Base-by-base conservation (phyloP, 352 stramenopile genomes). In the Saprolegnia parasitica region DNA sequence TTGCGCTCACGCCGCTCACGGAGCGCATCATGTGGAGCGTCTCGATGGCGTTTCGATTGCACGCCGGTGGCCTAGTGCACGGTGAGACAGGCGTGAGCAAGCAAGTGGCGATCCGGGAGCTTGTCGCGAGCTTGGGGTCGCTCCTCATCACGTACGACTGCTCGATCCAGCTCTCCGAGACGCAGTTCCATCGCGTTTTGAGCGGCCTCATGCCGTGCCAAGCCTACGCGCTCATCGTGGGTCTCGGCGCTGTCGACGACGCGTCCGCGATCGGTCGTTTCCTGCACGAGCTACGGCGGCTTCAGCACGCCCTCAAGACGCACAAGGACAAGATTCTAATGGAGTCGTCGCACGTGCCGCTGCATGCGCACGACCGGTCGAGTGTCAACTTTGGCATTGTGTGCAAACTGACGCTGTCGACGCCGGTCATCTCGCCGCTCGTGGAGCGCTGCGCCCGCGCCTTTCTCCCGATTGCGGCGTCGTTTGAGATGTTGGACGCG, bases 1-100 rank as follows among this genome's bases (percentile, higher is more conserved):
- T 76, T 16, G 77, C 89, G 4, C 47, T 91, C 21, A 89, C 76
- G 65, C 81, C 83, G 45, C 50, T 91, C 10, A 87, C 80, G 46
- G 81, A 87, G 42, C 80, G 80, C 29, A 77, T 81, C 1, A 42
- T 91, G 20, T 42, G 89, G 3, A 78, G 74, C 1, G 81, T 91
- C 68, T 89, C 79, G 46, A 71, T 75, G 0, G 79, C 81, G n/a
- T 57, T 89, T 42, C 77, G 80, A 1, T 65, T 89, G 5, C 78
- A 89, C 70, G 66, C 79, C 15, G 81, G 83, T 10, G 73, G 77
- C 45, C 49, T 89, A 4, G 39, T 89, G 1, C 76, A 89, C 55
- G 18, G 67, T 3, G 21, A 74, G 45, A 70, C 63, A 18, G 63
- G 63, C 23, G 63, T 70, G 29, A 70, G 63, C 63, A 70, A 70